Evolutionary conservation across 2,329 filamentous ascomycete species (phyloP).

Genomic region (Reticulascus tulasneorum): DNA sequence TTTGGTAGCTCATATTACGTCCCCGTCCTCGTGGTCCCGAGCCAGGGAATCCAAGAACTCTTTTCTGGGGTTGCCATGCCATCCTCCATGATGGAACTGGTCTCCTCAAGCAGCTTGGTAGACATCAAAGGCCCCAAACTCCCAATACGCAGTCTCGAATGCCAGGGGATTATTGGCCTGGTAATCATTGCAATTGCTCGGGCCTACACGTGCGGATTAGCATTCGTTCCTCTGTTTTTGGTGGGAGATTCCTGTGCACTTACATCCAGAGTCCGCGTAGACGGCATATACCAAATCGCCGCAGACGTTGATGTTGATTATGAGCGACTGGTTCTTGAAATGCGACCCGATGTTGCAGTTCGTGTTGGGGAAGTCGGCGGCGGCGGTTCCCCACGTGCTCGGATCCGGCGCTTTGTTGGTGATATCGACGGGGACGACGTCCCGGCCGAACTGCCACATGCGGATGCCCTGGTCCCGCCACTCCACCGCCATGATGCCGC

Average conservation of each 20-base stretch:
- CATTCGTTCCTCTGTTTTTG: no score
- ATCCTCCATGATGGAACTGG: neutral
- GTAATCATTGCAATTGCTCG: conserved; percentile 52
- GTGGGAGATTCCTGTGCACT: conserved; percentile 17
- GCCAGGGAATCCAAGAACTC: no score
- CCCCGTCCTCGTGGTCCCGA: no score
- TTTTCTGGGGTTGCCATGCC: neutral
- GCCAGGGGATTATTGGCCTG: conserved; percentile 53
- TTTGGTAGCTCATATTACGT: no score
- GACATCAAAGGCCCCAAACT: conserved; percentile 57
- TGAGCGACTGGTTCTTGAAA: conserved; percentile 63
- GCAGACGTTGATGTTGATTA: conserved; percentile 63
- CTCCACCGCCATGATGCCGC: conserved; percentile 59
- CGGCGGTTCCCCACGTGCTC: conserved; percentile 55
- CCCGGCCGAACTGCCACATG: conserved; percentile 55
- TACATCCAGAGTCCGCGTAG: conserved; percentile 43
- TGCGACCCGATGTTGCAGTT: conserved; percentile 55
- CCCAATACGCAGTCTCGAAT: conserved; percentile 61
- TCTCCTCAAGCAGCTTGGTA: conserved; percentile 35
- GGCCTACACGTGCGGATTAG: conserved; percentile 19
- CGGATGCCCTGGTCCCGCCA: conserved; percentile 58
- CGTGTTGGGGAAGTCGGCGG: conserved; percentile 63
- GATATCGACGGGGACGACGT: conserved; percentile 49
- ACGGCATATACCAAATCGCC: conserved; percentile 48
- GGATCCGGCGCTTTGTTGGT: conserved; percentile 51